These are phyloP conservation scores for Candida patagonica DNA, from an alignment of 805 yeast genomes.

Conservation along the genomic window DNA sequence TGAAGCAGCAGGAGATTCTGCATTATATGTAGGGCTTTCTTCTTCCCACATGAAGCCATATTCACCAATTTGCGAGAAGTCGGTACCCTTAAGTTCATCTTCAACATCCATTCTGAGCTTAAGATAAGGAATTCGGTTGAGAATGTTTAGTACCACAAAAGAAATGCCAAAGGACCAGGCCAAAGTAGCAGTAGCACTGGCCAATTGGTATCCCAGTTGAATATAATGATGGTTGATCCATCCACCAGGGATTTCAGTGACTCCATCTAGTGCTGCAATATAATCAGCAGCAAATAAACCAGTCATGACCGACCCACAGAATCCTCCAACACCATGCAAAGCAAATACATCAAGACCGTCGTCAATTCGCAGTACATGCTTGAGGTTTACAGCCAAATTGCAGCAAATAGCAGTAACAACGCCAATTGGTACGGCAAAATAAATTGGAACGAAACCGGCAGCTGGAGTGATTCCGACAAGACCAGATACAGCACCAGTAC, in stretches of 20 bases:
- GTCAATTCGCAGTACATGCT: constrained; percentile 64
- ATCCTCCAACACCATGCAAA: constrained; percentile 90
- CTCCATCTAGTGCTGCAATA: constrained; percentile 73
- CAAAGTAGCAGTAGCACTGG: constrained; percentile 65
- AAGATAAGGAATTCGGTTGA: constrained; percentile 78
- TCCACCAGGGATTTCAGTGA: constrained; percentile 63
- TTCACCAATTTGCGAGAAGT: constrained; percentile 85
- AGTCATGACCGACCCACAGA: constrained; percentile 71
- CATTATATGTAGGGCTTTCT: background rate
- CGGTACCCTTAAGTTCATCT: constrained; percentile 86
- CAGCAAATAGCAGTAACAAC: constrained; percentile 66
- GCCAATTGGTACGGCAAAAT: constrained; percentile 81
- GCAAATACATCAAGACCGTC: constrained; percentile 96
- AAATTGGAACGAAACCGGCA: constrained; percentile 92
- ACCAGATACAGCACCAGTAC: constrained; percentile 90
- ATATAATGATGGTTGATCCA: constrained; percentile 87
- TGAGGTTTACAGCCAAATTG: constrained; percentile 79
- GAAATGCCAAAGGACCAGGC: constrained; percentile 79
- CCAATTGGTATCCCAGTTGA: constrained; percentile 91
- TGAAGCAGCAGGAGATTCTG: background rate
- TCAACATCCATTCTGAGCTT: constrained; percentile 80
- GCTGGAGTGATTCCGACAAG: constrained; percentile 94
- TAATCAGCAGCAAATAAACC: constrained; percentile 94
- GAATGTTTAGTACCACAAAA: constrained; percentile 51
- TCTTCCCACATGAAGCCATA: constrained; percentile 42